These are phyloP conservation scores for Penicillium italicum DNA, from an alignment of 2,329 filamentous ascomycete genomes.

Conservation along the genomic window DNA sequence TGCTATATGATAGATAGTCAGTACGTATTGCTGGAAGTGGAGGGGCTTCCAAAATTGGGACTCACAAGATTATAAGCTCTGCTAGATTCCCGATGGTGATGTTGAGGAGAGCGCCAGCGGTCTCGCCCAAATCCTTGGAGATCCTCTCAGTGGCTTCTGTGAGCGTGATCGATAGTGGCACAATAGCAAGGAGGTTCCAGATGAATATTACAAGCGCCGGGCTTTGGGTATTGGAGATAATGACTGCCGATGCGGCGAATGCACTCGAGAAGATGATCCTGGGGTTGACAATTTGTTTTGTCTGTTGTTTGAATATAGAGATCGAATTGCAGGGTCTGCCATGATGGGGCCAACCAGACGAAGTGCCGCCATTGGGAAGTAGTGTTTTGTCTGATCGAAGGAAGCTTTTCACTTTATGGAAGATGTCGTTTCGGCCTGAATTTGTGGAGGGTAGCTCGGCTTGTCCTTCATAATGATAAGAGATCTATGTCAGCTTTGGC, in stretches of 20 bases:
- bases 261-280: neutral
- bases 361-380: neutral
- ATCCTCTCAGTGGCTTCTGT: slow-evolving; percentile 69
- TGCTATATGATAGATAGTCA: neutral
- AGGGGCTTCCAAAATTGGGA: slow-evolving; percentile 33
- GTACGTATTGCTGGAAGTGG: neutral
- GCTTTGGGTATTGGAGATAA: neutral
- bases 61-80: slow-evolving; percentile 66
- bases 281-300: neutral
- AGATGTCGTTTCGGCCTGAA: neutral
- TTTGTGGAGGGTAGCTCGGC: neutral
- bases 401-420: slow-evolving; percentile 2
- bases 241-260: neutral
- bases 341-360: neutral
- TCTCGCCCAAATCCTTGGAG: slow-evolving; percentile 65
- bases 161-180: slow-evolving; percentile 66
- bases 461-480: slow-evolving; percentile 1
- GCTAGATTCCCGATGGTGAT: slow-evolving; percentile 74
- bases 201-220: slow-evolving; percentile 48
- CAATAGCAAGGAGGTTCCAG: slow-evolving; percentile 65
- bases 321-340: neutral
- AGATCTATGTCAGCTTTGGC: neutral
- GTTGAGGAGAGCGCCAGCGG: slow-evolving; percentile 65
- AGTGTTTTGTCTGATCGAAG: neutral
- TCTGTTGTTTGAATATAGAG: neutral